Evolutionary conservation across 163 green algal genomes (phyloP).

Genomic region (Chlamydomonas reinhardtii): DNA sequence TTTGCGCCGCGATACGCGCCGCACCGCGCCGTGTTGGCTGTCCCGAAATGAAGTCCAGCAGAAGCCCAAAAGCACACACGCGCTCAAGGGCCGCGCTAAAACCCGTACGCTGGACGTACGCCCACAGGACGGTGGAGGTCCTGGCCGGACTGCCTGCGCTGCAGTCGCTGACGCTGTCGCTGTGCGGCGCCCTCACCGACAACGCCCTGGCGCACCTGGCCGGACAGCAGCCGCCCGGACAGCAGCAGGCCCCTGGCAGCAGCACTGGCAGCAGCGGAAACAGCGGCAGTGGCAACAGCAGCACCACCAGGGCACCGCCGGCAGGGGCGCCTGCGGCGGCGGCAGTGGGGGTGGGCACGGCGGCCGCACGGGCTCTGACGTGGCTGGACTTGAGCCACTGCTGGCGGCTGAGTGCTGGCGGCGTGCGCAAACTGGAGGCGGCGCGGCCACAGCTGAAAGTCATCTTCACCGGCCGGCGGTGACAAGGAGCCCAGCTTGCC

Average conservation of each 20-base stretch:
- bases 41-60: too few relatives aligned
- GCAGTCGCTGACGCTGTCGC: constrained; percentile 37
- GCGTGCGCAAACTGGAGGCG: constrained; percentile 27
- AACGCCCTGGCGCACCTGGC: constrained; percentile 9
- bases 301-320: too few relatives aligned
- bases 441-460: constrained; percentile 37
- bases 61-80: too few relatives aligned
- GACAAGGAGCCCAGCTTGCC: too few relatives aligned
- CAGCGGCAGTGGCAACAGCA: too few relatives aligned
- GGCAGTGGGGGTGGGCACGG: background rate
- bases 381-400: constrained; percentile 48
- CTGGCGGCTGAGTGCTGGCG: constrained; percentile 22
- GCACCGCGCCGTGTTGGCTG: too few relatives aligned
- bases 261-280: background rate
- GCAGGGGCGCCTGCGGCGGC: too few relatives aligned
- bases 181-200: constrained; percentile 32
- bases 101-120: too few relatives aligned
- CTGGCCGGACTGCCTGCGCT: constrained; percentile 23
- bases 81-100: too few relatives aligned
- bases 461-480: constrained; percentile 23
- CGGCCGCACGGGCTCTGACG: background rate
- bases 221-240: background rate
- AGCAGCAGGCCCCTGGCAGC: background rate
- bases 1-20: too few relatives aligned
- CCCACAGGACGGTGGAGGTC: constrained; percentile 6